phyloP scores from a whole-genome alignment of 23 red algal species.

The Gracilaria vermiculophylla region DNA sequence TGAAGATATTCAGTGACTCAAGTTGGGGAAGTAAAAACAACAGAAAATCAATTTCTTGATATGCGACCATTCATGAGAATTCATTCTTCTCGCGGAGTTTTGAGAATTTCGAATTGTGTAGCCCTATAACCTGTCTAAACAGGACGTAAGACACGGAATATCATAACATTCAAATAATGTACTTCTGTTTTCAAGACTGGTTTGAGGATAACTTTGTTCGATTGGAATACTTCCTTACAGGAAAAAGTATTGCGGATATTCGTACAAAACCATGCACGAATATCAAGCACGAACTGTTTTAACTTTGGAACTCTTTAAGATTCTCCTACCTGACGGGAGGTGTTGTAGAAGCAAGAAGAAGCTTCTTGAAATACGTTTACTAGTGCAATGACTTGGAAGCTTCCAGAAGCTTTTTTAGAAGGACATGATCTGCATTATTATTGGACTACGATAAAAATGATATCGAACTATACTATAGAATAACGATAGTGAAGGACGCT shows the following conservation, averaged over 20 bases:
- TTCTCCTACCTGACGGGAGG: no score
- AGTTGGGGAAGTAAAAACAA: neutral
- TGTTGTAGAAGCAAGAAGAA: no score
- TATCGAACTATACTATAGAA: no score
- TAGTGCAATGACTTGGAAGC: no score
- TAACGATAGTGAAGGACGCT: no score
- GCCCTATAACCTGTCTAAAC: neutral
- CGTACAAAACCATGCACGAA: neutral
- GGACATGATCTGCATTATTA: no score
- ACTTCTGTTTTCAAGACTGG: constrained; percentile 10
- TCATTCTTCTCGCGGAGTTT: neutral
- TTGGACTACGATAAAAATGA: no score
- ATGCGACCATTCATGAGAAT: neutral
- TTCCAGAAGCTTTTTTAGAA: no score
- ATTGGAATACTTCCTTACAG: neutral
- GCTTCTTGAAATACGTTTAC: no score
- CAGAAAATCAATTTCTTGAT: neutral
- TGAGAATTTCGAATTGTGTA: neutral
- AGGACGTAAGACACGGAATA: neutral
- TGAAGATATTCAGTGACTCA: neutral
- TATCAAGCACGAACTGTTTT: no score
- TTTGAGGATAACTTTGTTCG: neutral
- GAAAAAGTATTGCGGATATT: neutral
- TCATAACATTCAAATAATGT: neutral
- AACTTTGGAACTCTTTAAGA: no score